Conservation (phyloP, 2,329 filamentous ascomycete genomes). For the Hypoxylon sp. region DNA sequence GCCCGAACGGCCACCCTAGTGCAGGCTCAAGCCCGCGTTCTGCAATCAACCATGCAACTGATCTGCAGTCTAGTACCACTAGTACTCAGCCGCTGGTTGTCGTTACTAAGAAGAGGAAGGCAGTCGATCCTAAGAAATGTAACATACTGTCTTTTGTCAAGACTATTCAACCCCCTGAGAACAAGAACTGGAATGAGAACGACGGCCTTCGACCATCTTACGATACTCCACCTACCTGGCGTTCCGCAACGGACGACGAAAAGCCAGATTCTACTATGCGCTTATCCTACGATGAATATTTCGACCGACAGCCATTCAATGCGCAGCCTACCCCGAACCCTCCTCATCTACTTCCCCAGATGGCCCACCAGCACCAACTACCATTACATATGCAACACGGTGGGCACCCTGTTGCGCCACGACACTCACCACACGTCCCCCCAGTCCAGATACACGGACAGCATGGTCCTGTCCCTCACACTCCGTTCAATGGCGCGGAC, state of each 20-base stretch:
- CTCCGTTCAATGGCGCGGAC: slow-evolving; percentile 80
- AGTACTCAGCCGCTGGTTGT: slow-evolving; percentile 58
- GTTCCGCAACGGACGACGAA: slow-evolving; percentile 78
- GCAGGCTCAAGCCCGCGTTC: slow-evolving; percentile 80
- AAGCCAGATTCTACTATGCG: slow-evolving; percentile 75
- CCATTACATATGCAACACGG: slow-evolving; percentile 86
- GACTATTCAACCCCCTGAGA: slow-evolving; percentile 66
- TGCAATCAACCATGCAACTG: slow-evolving; percentile 66
- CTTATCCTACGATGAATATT: slow-evolving; percentile 81
- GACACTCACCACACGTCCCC: slow-evolving; percentile 81
- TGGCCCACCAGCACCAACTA: slow-evolving; percentile 87
- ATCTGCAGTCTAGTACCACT: slow-evolving; percentile 52
- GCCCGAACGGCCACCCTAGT: slow-evolving; percentile 76
- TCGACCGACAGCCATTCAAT: slow-evolving; percentile 76
- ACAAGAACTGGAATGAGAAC: slow-evolving; percentile 79
- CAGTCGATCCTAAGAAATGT: slow-evolving; percentile 79
- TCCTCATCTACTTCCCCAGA: slow-evolving; percentile 77
- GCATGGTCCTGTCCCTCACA: slow-evolving; percentile 76
- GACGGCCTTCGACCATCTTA: slow-evolving; percentile 88
- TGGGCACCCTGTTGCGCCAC: slow-evolving; percentile 75
- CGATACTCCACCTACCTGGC: slow-evolving; percentile 89
- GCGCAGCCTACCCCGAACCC: slow-evolving; percentile 78
- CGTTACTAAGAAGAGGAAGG: slow-evolving; percentile 79
- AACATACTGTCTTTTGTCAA: slow-evolving; percentile 69
- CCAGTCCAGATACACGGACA: slow-evolving; percentile 85